Conservation (phyloP, 1,139 yeast species). For the Saccharomyces hybrid region DNA sequence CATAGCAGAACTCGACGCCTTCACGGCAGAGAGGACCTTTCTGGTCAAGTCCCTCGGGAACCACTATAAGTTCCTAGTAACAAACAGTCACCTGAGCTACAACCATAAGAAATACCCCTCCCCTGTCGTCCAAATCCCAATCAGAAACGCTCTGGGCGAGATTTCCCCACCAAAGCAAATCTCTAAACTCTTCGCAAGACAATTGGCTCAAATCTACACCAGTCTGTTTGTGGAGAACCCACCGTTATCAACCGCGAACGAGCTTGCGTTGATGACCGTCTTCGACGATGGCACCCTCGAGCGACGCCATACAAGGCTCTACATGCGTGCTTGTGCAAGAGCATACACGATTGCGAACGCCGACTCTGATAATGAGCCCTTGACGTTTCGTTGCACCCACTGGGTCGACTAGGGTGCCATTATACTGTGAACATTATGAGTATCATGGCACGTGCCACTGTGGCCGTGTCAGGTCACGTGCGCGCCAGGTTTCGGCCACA, state of each 20-base stretch:
- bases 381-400: neutral
- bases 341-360: neutral
- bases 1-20: neutral
- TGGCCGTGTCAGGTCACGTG: slow-evolving; percentile 1
- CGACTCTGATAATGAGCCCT: neutral
- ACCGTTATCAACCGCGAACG: neutral
- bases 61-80: neutral
- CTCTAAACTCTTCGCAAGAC: neutral
- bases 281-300: neutral
- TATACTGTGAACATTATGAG: neutral
- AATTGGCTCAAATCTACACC: neutral
- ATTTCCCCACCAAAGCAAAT: neutral
- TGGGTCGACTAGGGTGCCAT: neutral
- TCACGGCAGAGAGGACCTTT: neutral
- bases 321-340: neutral
- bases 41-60: neutral
- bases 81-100: neutral
- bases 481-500: neutral
- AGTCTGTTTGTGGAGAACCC: neutral
- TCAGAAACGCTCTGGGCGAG: neutral
- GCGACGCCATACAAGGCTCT: neutral
- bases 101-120: neutral
- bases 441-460: neutral
- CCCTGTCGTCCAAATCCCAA: neutral
- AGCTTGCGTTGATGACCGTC: neutral